Evolutionary conservation across 352 stramenopile species (phyloP).

Genomic region (Globisporangium uncinulatum): DNA sequence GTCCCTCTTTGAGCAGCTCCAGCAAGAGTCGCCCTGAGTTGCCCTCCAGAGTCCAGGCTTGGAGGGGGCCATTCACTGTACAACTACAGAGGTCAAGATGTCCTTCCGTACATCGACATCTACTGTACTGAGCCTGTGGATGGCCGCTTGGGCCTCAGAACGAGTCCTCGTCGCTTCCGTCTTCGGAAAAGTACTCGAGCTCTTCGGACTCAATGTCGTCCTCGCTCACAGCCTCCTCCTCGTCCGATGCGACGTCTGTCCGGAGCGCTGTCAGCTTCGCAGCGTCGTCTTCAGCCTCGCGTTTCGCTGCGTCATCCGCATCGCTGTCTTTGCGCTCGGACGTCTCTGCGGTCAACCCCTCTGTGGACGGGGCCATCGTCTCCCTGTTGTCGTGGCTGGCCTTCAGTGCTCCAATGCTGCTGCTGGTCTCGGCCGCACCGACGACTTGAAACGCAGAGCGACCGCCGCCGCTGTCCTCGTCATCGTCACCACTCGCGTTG

Average conservation of each 20-base stretch:
- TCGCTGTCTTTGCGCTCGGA: not conserved
- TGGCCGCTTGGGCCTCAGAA: constrained; percentile 34
- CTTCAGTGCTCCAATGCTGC: not conserved
- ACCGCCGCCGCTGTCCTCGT: not conserved
- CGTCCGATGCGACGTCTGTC: constrained; percentile 33
- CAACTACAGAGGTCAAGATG: not conserved
- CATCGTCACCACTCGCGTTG: not conserved
- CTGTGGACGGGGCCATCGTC: not conserved
- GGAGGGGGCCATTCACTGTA: not conserved
- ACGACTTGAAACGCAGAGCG: not conserved
- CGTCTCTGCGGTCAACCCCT: not conserved
- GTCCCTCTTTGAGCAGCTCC: constrained; percentile 68
- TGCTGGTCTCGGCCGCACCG: not conserved
- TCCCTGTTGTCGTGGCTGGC: not conserved
- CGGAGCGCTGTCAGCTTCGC: constrained; percentile 37
- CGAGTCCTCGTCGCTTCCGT: constrained; percentile 74
- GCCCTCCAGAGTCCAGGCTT: too few relatives aligned
- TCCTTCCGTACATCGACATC: not conserved
- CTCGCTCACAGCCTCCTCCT: constrained; percentile 51
- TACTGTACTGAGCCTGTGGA: not conserved
- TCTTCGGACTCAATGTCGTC: constrained; percentile 73
- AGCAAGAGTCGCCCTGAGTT: constrained; percentile 37
- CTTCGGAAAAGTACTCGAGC: constrained; percentile 80
- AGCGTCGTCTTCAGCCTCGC: constrained; percentile 15
- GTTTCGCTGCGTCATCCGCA: not conserved